Base-by-base conservation (phyloP, 2,329 filamentous ascomycete species). In the Neofusicoccum parvum region DNA sequence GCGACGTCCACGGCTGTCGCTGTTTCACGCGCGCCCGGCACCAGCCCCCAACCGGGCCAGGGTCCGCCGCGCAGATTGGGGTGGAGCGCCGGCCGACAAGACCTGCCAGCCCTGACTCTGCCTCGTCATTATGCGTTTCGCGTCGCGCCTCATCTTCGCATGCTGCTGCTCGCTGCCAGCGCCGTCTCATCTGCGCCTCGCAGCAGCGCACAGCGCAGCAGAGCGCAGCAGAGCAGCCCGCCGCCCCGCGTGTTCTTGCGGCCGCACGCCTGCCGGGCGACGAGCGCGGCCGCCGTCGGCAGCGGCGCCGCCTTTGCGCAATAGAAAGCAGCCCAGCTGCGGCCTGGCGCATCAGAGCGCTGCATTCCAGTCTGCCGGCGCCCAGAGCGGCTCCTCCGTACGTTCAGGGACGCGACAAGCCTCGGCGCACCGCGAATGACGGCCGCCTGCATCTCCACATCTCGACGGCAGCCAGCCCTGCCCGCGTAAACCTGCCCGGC, bases 401-500 rank as follows among this genome's bases (percentile, higher is more conserved):
- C 27, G 3, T 15, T 46, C 37, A 59, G 23, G 54, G 41, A 36
- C 54, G 23, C 39, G 23, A 27, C 20, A 37, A 53, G 50, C 50
- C 50, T 53, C 50, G 32, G 54, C 39, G 43, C n/a, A 39, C 39
- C 27, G 54, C 54, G 43, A 56, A 45, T 58, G 54, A 45, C 54
- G 53, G 54, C 15, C 39, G 54, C 54, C 41, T 46, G 54, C 62
- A 64, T 53, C 34, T 64, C 62, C 51, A 64, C 50, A 48, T n/a
- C 37, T 53, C 39, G 60, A 41, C 20, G 46, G 17, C 59, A 39
- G 58, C 58, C 58, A 27, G 58, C 60, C 48, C 27, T 62, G 17
- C 48, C 49, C 60, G 62, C 62, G 41, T 64, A 64, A 64, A 54
- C 50, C 49, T 64, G 62, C 62, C 50, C 27, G 17, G 41, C 50